Evolutionary conservation across 2,329 filamentous ascomycete genomes (phyloP).

Genomic region (Calonectria hawksworthii): DNA sequence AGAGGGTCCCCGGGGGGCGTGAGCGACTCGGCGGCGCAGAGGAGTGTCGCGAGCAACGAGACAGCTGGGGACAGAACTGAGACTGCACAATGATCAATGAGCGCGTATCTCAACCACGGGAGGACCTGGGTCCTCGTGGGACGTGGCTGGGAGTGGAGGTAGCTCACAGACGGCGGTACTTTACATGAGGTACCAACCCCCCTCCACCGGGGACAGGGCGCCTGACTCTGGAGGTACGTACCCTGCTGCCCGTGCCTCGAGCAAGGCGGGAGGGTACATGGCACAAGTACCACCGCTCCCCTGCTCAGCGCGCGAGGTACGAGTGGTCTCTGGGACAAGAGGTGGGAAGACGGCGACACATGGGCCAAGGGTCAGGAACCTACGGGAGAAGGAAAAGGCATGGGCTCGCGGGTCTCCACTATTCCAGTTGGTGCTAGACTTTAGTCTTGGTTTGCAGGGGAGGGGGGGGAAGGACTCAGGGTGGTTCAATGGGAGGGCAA

Average conservation of each 20-base stretch:
- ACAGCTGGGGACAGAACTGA: slow-evolving; percentile 20
- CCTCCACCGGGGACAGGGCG: slow-evolving; percentile 2
- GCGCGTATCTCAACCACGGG: slow-evolving; percentile 1
- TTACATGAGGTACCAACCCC: slow-evolving; percentile 26
- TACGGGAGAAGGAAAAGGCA: slow-evolving; percentile 13
- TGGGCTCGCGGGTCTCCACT: slow-evolving; percentile 13
- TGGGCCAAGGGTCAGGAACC: slow-evolving; percentile 19
- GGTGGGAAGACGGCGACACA: slow-evolving; percentile 20
- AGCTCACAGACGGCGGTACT: slow-evolving; percentile 7
- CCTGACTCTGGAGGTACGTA: slow-evolving; percentile 25
- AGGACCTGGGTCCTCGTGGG: background rate
- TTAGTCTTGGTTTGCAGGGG: slow-evolving; percentile 16
- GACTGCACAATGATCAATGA: background rate
- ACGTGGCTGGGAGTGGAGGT: slow-evolving; percentile 23
- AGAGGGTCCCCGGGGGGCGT: slow-evolving; percentile 21
- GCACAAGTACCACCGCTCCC: slow-evolving; percentile 3
- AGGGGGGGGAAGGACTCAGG: background rate
- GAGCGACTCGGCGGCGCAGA: slow-evolving; percentile 18
- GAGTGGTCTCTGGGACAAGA: background rate
- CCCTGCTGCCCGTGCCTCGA: slow-evolving; percentile 1
- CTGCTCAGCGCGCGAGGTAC: background rate
- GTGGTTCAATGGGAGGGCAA: background rate
- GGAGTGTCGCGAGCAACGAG: slow-evolving; percentile 28
- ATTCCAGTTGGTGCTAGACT: slow-evolving; percentile 10
- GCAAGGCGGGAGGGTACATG: slow-evolving; percentile 12